These are phyloP conservation scores for Tetrahymena elliotti DNA, from an alignment of 73 alveolate species.

Conservation along the genomic window DNA sequence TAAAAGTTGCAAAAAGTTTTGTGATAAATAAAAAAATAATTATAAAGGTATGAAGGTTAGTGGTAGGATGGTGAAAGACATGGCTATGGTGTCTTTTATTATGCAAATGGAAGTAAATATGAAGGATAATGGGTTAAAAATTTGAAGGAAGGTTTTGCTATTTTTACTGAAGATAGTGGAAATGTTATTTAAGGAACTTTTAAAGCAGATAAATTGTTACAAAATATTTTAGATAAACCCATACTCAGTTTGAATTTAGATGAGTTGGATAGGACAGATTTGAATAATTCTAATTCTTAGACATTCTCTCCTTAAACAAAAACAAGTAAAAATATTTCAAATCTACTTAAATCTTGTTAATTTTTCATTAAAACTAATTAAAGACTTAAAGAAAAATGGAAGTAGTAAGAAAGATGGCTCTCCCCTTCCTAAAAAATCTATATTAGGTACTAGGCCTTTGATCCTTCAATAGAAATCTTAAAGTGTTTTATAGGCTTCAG, in stretches of 20 bases:
- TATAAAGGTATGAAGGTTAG: conserved; percentile 95
- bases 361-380: too few species aligned
- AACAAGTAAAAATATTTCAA: neutral
- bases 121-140: conserved; percentile 96
- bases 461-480: neutral
- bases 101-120: conserved; percentile 95
- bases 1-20: neutral
- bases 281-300: neutral
- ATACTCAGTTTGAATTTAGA: neutral
- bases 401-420: neutral
- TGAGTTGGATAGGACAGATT: neutral
- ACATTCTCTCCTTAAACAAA: neutral
- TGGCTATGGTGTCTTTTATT: conserved; percentile 96
- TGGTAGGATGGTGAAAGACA: conserved; percentile 95
- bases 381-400: neutral
- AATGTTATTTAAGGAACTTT: conserved; percentile 89
- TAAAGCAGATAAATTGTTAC: conserved; percentile 91
- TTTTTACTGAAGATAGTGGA: conserved; percentile 92
- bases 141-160: conserved; percentile 91
- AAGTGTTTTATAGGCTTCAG: neutral
- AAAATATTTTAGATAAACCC: neutral
- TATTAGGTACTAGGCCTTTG: neutral
- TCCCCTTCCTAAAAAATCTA: neutral
- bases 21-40: conserved; percentile 30
- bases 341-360: too few species aligned